Conservation (phyloP, 2,329 filamentous ascomycete genomes). For the Beauveria sp. region DNA sequence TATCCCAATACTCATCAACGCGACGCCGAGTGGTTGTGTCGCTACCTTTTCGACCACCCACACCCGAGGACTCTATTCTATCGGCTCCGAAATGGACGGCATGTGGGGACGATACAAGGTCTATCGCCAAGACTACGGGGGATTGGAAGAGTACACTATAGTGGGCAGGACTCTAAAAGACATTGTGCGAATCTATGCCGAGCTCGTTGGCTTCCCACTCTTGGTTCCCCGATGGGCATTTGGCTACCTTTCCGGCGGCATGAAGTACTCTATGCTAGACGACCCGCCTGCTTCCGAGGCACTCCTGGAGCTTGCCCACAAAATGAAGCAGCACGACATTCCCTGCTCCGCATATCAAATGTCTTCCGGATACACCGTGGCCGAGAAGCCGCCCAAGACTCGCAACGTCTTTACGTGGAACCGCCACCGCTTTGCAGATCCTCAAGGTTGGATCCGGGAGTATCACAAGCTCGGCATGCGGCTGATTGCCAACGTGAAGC, state of each 20-base stretch:
- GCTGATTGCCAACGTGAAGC: conserved; percentile 65
- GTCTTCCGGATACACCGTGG: conserved; percentile 65
- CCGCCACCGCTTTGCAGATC: conserved; percentile 59
- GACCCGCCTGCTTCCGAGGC: conserved; percentile 47
- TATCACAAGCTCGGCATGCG: conserved; percentile 59
- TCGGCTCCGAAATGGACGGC: conserved; percentile 67
- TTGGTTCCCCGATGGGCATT: conserved; percentile 66
- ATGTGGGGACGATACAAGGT: conserved; percentile 71
- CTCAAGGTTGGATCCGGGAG: conserved; percentile 52
- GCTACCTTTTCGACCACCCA: conserved; percentile 63
- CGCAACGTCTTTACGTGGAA: conserved; percentile 70
- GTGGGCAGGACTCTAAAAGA: conserved; percentile 59
- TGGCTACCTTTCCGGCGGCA: conserved; percentile 62
- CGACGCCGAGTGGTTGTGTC: conserved; percentile 54
- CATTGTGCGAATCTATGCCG: conserved; percentile 57
- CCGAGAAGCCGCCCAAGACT: conserved; percentile 59
- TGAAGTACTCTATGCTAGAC: conserved; percentile 46
- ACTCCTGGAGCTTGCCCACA: conserved; percentile 52
- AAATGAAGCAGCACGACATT: conserved; percentile 57
- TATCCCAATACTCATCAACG: conserved; percentile 64
- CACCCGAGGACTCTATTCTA: conserved; percentile 53
- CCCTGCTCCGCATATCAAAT: conserved; percentile 66
- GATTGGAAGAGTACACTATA: conserved; percentile 63
- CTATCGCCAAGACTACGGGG: conserved; percentile 64
- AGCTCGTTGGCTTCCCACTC: conserved; percentile 59